Base-by-base conservation (phyloP, 2,329 filamentous ascomycete genomes). In the Phialemonium atrogriseum region DNA sequence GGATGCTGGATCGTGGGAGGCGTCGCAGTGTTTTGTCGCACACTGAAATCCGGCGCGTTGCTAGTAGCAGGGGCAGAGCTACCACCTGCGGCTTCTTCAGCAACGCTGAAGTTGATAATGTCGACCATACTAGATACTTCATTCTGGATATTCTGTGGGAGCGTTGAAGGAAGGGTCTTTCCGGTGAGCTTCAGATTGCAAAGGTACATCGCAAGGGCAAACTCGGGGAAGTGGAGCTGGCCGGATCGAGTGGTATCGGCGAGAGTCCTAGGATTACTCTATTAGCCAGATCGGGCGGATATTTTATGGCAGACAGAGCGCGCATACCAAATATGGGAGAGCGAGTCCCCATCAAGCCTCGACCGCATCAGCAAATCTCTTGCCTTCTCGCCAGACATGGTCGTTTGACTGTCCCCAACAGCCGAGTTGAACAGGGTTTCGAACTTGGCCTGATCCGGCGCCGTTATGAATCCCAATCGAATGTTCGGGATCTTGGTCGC, bases 91-190 rank as follows among this genome's bases (percentile, higher is more conserved):
- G 63, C 64, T 17, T 89, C 81, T 42, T 98, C 91, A 1, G 76
- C 77, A 15, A 95, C 74, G 45, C 81, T 86, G 54, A 98, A 98
- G 37, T 87, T 94, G 52, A 98, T 98, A 35, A 98, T 98, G 52
- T 98, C 91, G 24, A 98, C 91, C 88, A 98, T 96, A 59, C 91
- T 94, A 4, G 89, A 96, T 12, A 98, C 91, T 57, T 98, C 91
- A 49, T 98, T 98, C 63, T 79, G 83, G 43, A 98, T 80, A 37
- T 77, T 81, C 19, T 95, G 87, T 0, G 91, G 91, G 8, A 98
- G 68, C 5, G 53, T 57, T 2, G 68, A 51, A 0, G 91, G 91
- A 15, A 98, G 59, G 1, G 79, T 67, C 58, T 94, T 94, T 37
- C 87, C 86, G 1, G 85, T 91, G 36, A 96, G 68, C 55, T 82